phyloP scores from a whole-genome alignment of 306 rosid species.

The Acacia acuminata region DNA sequence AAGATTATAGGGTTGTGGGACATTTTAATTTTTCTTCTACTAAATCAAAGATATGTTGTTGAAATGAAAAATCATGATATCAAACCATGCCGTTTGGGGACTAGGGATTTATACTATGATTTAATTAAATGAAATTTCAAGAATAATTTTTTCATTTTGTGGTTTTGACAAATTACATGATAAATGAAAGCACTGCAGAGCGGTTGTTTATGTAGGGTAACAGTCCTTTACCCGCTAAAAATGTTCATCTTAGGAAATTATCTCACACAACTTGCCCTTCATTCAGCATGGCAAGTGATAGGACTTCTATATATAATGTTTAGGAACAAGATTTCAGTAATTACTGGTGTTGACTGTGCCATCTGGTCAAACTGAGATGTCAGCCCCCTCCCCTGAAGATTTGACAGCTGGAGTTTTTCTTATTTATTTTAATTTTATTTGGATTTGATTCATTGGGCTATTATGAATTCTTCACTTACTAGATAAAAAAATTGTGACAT shows the following conservation, averaged over 20 bases:
- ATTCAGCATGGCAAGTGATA: background rate
- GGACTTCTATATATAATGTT: background rate
- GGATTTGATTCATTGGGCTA: background rate
- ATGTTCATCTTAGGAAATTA: background rate
- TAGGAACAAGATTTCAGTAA: conserved; percentile 10
- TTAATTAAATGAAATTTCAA: background rate
- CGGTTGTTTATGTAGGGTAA: background rate
- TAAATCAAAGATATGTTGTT: background rate
- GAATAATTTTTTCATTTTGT: background rate
- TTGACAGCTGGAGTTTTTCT: conserved; percentile 1
- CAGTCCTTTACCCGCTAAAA: background rate
- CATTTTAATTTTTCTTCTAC: background rate
- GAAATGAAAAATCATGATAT: background rate
- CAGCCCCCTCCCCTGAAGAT: background rate
- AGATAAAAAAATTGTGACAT: conserved; percentile 23
- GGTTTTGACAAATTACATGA: background rate
- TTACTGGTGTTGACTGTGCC: background rate
- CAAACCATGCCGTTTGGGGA: background rate
- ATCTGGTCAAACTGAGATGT: background rate
- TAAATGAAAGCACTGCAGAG: background rate
- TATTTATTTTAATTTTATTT: background rate
- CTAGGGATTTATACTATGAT: background rate
- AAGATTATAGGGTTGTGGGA: background rate
- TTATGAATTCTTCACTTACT: background rate
- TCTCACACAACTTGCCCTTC: background rate